These are phyloP conservation scores for Novakomyces olei DNA, from an alignment of 805 yeast genomes.

Conservation along the genomic window DNA sequence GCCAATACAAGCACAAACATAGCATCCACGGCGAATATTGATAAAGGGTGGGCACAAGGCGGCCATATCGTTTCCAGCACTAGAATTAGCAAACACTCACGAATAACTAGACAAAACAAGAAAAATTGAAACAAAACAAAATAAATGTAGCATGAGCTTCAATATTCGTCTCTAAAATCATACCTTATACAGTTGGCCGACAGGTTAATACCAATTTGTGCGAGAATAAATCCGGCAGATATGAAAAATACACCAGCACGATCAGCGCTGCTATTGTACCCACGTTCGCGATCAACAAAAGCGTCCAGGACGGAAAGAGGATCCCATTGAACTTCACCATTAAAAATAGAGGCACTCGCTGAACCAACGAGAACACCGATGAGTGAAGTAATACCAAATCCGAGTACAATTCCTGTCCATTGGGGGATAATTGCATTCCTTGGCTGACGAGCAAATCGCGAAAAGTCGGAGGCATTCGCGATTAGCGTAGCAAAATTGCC, in stretches of 20 bases:
- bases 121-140: too few relatives aligned
- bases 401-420: constrained; percentile 38
- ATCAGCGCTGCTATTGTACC: constrained; percentile 14
- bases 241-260: constrained; percentile 25
- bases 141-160: too few relatives aligned
- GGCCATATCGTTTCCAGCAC: constrained; percentile 5
- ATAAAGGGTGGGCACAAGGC: constrained; percentile 23
- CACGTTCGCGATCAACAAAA: constrained; percentile 28
- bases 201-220: constrained; percentile 14
- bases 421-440: constrained; percentile 31
- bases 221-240: constrained; percentile 19
- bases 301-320: constrained; percentile 55
- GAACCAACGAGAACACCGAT: constrained; percentile 73
- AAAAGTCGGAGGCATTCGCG: constrained; percentile 72
- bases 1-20: constrained; percentile 47
- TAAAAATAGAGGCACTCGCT: constrained; percentile 43
- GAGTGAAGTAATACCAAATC: constrained; percentile 60
- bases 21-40: constrained; percentile 58
- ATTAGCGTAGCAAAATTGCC: constrained; percentile 44
- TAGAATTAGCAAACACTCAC: too few relatives aligned
- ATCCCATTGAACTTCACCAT: constrained; percentile 52
- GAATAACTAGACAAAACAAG: too few relatives aligned
- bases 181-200: constrained; percentile 17
- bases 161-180: too few relatives aligned
- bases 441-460: constrained; percentile 40